A percentile compares a stretch with the other conserved stretches of the same genome.
Conservation (phyloP, 1,284 basidiomycete genomes). For the Erythrobasidium hasegawianum region DNA sequence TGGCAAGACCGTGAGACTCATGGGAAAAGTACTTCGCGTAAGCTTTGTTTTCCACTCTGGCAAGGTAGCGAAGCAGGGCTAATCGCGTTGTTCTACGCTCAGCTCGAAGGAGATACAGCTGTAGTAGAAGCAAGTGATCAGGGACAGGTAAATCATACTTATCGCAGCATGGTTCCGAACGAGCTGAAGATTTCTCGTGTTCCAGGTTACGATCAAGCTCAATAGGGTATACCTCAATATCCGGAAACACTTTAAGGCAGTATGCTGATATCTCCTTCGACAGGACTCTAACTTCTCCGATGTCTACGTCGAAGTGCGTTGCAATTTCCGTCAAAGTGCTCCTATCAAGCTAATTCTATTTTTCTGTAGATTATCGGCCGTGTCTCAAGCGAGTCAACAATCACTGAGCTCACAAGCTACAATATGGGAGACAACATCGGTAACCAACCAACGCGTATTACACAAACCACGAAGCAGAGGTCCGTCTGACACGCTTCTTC, state of each 20-base stretch:
- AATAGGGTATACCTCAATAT: too few relatives aligned
- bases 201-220: conserved; percentile 35
- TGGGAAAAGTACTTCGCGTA: conserved; percentile 22
- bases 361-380: conserved; percentile 25
- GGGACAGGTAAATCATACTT: too few relatives aligned
- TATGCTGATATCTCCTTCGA: not conserved
- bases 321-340: too few relatives aligned
- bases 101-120: conserved; percentile 37
- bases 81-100: not conserved
- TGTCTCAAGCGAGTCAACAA: conserved; percentile 25
- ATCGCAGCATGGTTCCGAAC: not conserved
- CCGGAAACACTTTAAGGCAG: too few relatives aligned
- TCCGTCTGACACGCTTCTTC: too few relatives aligned
- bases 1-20: conserved; percentile 20
- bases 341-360: not conserved
- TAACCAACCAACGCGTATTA: too few relatives aligned
- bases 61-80: not conserved
- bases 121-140: conserved; percentile 35
- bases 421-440: conserved; percentile 34
- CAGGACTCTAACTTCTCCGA: conserved; percentile 36
- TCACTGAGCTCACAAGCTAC: conserved; percentile 33
- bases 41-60: not conserved
- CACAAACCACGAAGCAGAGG: too few relatives aligned
- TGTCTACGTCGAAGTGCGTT: conserved; percentile 35
- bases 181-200: too few relatives aligned